Base-by-base conservation (phyloP, 352 stramenopile species). In the Pythium oligandrum region DNA sequence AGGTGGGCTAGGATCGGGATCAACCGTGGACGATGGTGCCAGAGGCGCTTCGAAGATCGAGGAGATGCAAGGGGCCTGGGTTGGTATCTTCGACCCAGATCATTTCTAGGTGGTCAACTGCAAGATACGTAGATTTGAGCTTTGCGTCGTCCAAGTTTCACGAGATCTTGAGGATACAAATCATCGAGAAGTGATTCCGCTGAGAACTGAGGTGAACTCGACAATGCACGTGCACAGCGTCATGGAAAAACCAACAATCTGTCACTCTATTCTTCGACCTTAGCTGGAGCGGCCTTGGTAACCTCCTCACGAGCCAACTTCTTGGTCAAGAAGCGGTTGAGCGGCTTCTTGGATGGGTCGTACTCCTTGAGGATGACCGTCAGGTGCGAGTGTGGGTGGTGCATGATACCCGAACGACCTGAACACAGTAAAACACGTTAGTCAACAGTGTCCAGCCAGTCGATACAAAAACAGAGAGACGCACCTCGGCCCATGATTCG, bases 401-500 rank as follows among this genome's bases (percentile, higher is more conserved):
- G 78, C 81, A 90, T 91, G 61, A 94, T 71, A 71, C 83, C 83
- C 36, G 83, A 87, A 12, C 75, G 76, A 56, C 82, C 77, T 90
- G 39, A 51, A 10, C 34, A 71, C 5, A 58, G 37, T 7, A 51
- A 9, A 39, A n/a, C 44, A 58, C 12, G 49, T 48, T 48, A 31
- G 9, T 30, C 38, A 38, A 40, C 17, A 26, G 17, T 26, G 17
- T 26, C 17, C 17, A 26, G 17, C 17, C 17, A 26, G 17, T 4
- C 9, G 9, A 49, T 53, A n/a, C n/a, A 40, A 53, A 17, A 44
- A 26, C 44, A 31, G 33, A 57, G 38, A 36, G 7, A 58, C 64
- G 51, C 56, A 87, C 80, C 82, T 79, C 83, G 75, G 4, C 83
- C 83, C 83, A 93, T 93, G 63, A 91, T 89, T 48, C 78, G 76